Conservation (phyloP, 164 flowering plant species). For the Piper longum region DNA sequence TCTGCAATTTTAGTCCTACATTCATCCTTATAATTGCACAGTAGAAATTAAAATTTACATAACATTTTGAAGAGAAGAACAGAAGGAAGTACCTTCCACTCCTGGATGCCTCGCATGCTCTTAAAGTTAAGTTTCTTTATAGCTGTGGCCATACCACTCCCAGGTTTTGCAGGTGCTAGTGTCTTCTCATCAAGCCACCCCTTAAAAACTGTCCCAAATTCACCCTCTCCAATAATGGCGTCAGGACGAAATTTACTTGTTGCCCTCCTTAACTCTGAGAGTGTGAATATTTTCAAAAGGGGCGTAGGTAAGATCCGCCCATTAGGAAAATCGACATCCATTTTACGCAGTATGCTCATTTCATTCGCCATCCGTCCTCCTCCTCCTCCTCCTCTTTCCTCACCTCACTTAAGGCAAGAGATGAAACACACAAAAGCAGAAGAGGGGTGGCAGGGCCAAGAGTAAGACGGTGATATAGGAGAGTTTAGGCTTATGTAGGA, state of each 20-base stretch:
- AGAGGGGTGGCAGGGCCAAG: background rate
- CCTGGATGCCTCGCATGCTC: conserved; percentile 49
- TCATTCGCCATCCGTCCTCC: background rate
- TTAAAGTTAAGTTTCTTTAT: conserved; percentile 55
- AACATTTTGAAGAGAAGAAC: background rate
- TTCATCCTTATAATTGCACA: no score
- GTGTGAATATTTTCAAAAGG: conserved; percentile 36
- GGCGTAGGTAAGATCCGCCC: conserved; percentile 39
- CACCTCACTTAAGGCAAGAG: background rate
- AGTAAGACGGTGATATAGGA: background rate
- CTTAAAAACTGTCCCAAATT: conserved; percentile 58
- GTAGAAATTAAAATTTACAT: no score
- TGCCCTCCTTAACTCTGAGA: conserved; percentile 36
- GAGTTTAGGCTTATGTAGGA: background rate
- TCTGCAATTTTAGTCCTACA: no score
- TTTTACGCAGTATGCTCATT: background rate
- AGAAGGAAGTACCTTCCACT: conserved; percentile 47
- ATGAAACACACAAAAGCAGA: background rate
- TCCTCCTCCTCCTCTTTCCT: background rate
- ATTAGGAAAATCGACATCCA: conserved; percentile 15
- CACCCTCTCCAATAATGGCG: conserved; percentile 54
- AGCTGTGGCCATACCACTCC: conserved; percentile 44
- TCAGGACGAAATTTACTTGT: conserved; percentile 49
- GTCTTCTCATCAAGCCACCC: conserved; percentile 61
- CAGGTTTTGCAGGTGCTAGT: conserved; percentile 18